phyloP scores from a whole-genome alignment of 371 early-diverging fungal species.

The Mucor circinelloides region DNA sequence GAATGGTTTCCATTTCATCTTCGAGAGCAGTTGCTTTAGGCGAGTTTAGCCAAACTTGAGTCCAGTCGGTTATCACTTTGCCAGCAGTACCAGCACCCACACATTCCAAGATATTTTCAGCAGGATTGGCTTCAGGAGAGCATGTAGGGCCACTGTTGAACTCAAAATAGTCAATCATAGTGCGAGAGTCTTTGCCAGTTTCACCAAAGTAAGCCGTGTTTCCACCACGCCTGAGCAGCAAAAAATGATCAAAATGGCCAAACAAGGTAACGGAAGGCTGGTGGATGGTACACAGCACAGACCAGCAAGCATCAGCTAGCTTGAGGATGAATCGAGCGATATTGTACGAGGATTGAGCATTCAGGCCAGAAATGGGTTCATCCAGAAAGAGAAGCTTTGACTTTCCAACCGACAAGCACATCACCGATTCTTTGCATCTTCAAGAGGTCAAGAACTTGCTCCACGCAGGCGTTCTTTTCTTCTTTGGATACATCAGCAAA shows the following conservation, averaged over 20 bases:
- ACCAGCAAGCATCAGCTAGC: slow-evolving; percentile 71
- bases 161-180: slow-evolving; percentile 68
- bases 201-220: slow-evolving; percentile 81
- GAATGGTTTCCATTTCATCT: slow-evolving; percentile 37
- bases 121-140: slow-evolving; percentile 65
- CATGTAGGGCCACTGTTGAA: slow-evolving; percentile 62
- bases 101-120: slow-evolving; percentile 74
- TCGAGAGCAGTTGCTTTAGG: slow-evolving; percentile 44
- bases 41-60: slow-evolving; percentile 59
- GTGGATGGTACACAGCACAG: slow-evolving; percentile 82
- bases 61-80: slow-evolving; percentile 63
- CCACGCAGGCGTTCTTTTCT: slow-evolving; percentile 68
- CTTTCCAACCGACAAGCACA: slow-evolving; percentile 67
- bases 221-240: slow-evolving; percentile 73
- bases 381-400: slow-evolving; percentile 82
- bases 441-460: slow-evolving; percentile 65
- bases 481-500: slow-evolving; percentile 55
- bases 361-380: slow-evolving; percentile 85
- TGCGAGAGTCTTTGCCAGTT: slow-evolving; percentile 56
- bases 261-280: slow-evolving; percentile 84
- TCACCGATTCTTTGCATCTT: slow-evolving; percentile 67
- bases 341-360: slow-evolving; percentile 69
- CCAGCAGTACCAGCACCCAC: slow-evolving; percentile 65
- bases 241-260: slow-evolving; percentile 78
- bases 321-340: slow-evolving; percentile 74